Evolutionary conservation across 2,329 filamentous ascomycete genomes (phyloP).

Genomic region (Fusarium decemcellulare): DNA sequence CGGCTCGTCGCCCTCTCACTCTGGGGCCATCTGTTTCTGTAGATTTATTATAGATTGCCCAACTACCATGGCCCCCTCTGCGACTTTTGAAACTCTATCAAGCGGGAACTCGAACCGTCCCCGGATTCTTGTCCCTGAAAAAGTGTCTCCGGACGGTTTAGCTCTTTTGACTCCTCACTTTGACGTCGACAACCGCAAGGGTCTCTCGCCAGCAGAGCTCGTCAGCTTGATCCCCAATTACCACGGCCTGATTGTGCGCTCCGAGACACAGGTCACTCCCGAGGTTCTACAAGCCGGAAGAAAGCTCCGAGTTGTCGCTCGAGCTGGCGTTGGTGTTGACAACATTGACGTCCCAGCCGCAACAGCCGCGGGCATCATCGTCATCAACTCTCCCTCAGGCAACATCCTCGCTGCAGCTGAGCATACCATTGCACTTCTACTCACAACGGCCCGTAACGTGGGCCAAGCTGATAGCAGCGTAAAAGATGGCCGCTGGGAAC

Average conservation of each 20-base stretch:
- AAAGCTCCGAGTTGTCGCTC: slow-evolving; percentile 82
- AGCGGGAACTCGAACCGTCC: slow-evolving; percentile 42
- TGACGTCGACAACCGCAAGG: slow-evolving; percentile 78
- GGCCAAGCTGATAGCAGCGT: slow-evolving; percentile 78
- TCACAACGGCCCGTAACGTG: slow-evolving; percentile 82
- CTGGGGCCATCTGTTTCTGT: slow-evolving; percentile 22
- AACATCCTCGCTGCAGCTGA: slow-evolving; percentile 88
- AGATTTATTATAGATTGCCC: slow-evolving; percentile 18
- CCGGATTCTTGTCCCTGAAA: slow-evolving; percentile 81
- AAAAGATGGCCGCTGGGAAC: slow-evolving; percentile 82
- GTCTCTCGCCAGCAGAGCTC: slow-evolving; percentile 74
- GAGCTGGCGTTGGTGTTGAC: slow-evolving; percentile 86
- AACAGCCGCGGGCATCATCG: slow-evolving; percentile 80
- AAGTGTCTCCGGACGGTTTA: slow-evolving; percentile 84
- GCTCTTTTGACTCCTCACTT: slow-evolving; percentile 76
- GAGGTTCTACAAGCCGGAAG: slow-evolving; percentile 75
- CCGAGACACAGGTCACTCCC: slow-evolving; percentile 84
- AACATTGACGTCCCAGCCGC: slow-evolving; percentile 84
- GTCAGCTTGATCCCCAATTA: slow-evolving; percentile 78
- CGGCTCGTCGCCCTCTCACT: slow-evolving; percentile 20
- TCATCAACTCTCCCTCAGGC: slow-evolving; percentile 84
- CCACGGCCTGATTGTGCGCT: slow-evolving; percentile 83
- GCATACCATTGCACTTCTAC: slow-evolving; percentile 81
- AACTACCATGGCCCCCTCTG: slow-evolving; percentile 48
- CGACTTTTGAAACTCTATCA: slow-evolving; percentile 41